Evolutionary conservation across 345 rosid genomes (phyloP).

Genomic region (Orychophragmus violaceus): DNA sequence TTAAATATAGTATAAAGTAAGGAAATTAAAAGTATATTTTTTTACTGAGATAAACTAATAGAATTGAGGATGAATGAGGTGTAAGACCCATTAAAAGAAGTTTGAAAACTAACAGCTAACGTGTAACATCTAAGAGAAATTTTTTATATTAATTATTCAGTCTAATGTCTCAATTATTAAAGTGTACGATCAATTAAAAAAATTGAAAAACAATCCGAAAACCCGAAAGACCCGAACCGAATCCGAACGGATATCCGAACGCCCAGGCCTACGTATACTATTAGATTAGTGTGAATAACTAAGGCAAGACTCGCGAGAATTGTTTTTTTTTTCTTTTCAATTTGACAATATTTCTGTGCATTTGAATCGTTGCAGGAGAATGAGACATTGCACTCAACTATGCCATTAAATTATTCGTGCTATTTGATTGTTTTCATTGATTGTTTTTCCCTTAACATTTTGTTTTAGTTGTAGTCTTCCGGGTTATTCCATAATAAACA

Average conservation of each 20-base stretch:
- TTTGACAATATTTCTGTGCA: not conserved
- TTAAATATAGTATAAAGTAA: not conserved
- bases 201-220: too few relatives aligned
- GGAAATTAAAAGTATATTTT: not conserved
- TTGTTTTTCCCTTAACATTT: too few relatives aligned
- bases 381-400: too few relatives aligned
- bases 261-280: too few relatives aligned
- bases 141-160: not conserved
- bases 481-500: too few relatives aligned
- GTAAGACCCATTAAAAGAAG: not conserved
- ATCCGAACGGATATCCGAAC: too few relatives aligned
- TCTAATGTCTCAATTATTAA: slow-evolving; percentile 5
- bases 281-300: too few relatives aligned
- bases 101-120: slow-evolving; percentile 8
- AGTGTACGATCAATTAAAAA: not conserved
- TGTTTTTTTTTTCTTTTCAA: too few relatives aligned
- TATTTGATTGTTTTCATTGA: too few relatives aligned
- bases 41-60: not conserved
- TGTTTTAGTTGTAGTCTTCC: too few relatives aligned
- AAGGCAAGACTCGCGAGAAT: not conserved
- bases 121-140: not conserved
- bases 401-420: too few relatives aligned
- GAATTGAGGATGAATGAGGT: not conserved
- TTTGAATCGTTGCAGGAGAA: not conserved
- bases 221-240: too few relatives aligned